Conservation (phyloP, 106 monocot species). For the Platanthera guangdongensis region DNA sequence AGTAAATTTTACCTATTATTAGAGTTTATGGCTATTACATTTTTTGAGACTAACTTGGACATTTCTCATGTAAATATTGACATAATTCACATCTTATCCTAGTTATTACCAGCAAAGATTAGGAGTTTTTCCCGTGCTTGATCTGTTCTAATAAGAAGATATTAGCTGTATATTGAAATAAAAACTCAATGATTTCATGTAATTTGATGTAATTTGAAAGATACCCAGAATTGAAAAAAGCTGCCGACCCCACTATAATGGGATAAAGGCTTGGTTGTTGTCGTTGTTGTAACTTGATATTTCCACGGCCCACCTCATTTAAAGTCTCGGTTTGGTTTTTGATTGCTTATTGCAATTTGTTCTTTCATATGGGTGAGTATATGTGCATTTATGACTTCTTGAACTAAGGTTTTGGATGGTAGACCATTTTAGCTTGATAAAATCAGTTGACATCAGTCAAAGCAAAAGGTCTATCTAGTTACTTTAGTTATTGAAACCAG, state of each 20-base stretch:
- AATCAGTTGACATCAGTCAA: too few species aligned
- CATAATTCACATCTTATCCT: not conserved
- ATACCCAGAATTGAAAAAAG: not conserved
- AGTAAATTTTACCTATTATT: too few species aligned
- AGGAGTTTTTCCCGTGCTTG: not conserved
- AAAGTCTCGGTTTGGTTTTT: not conserved
- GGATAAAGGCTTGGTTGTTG: too few species aligned
- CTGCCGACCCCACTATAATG: too few species aligned
- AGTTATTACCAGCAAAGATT: not conserved
- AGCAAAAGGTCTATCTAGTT: too few species aligned
- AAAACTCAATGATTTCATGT: not conserved
- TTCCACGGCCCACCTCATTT: not conserved
- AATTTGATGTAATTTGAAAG: not conserved
- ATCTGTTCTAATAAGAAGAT: not conserved
- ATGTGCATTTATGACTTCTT: not conserved
- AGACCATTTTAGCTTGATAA: not conserved
- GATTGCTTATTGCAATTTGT: not conserved
- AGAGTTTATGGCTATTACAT: not conserved
- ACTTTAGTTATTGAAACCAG: too few species aligned
- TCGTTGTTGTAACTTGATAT: too few species aligned
- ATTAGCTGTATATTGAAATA: conserved; percentile 1
- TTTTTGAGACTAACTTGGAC: not conserved
- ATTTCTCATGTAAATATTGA: not conserved
- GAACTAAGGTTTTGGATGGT: not conserved
- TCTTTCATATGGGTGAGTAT: not conserved